Evolutionary conservation across 352 stramenopile species (phyloP).

Genomic region (Phytophthora citricola): DNA sequence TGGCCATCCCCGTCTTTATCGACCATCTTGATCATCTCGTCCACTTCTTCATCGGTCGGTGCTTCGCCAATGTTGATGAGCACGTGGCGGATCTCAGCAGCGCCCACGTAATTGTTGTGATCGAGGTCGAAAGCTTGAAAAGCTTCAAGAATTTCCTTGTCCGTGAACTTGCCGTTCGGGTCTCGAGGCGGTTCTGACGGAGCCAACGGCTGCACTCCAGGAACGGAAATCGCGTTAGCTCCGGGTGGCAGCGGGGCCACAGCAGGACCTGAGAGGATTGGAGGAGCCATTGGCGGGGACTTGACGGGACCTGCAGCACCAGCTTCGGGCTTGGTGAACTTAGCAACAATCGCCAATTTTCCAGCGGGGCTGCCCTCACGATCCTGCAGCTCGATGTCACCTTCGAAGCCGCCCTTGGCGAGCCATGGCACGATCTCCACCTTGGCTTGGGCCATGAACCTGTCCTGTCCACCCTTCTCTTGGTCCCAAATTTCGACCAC

Average conservation of each 20-base stretch:
- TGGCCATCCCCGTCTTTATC: constrained; percentile 95
- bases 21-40: constrained; percentile 97
- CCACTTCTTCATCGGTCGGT: constrained; percentile 95
- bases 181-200: constrained; percentile 84
- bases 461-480: constrained; percentile 88
- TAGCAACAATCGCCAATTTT: constrained; percentile 88
- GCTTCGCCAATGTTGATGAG: constrained; percentile 96
- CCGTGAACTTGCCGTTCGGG: constrained; percentile 95
- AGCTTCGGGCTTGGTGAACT: constrained; percentile 79
- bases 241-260: constrained; percentile 69
- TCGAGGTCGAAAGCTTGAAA: constrained; percentile 96
- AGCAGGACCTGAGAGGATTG: constrained; percentile 68
- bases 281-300: constrained; percentile 57
- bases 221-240: constrained; percentile 59
- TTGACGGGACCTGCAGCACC: constrained; percentile 49
- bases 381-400: constrained; percentile 91
- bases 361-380: constrained; percentile 77
- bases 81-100: constrained; percentile 94
- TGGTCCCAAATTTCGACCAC: constrained; percentile 94
- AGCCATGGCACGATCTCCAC: constrained; percentile 95
- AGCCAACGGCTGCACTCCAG: constrained; percentile 57
- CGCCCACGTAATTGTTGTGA: constrained; percentile 96
- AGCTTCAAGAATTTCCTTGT: constrained; percentile 95
- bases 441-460: constrained; percentile 93
- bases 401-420: constrained; percentile 92